phyloP scores from a whole-genome alignment of 2,329 filamentous ascomycete species.

The Penicillium thymicola region DNA sequence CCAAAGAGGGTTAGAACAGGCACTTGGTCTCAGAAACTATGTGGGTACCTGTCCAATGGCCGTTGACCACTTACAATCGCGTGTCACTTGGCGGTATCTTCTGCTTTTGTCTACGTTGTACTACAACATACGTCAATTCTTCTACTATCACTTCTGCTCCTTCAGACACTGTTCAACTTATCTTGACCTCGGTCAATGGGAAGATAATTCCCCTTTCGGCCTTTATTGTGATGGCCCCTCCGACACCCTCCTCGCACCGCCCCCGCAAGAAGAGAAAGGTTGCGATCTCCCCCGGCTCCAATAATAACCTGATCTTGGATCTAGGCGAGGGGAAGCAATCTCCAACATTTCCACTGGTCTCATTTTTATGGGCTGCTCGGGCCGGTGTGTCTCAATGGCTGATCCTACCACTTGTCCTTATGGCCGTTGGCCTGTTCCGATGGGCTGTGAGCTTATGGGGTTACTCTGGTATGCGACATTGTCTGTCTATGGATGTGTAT shows the following conservation, averaged over 20 bases:
- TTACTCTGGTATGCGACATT: conserved; percentile 70
- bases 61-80: conserved; percentile 4
- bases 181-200: conserved; percentile 22
- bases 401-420: conserved; percentile 79
- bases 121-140: neutral
- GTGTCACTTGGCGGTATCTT: conserved; percentile 12
- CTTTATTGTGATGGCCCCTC: conserved; percentile 27
- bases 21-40: conserved; percentile 13
- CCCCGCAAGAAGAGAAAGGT: conserved; percentile 47
- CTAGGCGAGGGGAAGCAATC: conserved; percentile 44
- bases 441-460: conserved; percentile 93
- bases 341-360: conserved; percentile 83
- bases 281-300: conserved; percentile 35
- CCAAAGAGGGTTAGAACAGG: conserved; percentile 9
- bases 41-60: conserved; percentile 22
- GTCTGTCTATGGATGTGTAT: neutral
- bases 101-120: neutral
- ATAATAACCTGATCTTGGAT: conserved; percentile 45
- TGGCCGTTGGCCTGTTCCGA: conserved; percentile 85
- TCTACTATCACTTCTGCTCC: neutral
- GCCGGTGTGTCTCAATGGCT: conserved; percentile 86
- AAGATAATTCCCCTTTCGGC: conserved; percentile 13
- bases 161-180: neutral
- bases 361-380: conserved; percentile 91
- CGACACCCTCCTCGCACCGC: conserved; percentile 37